These are phyloP conservation scores for Mercurialis annua DNA, from an alignment of 345 rosid species.

Conservation along the genomic window DNA sequence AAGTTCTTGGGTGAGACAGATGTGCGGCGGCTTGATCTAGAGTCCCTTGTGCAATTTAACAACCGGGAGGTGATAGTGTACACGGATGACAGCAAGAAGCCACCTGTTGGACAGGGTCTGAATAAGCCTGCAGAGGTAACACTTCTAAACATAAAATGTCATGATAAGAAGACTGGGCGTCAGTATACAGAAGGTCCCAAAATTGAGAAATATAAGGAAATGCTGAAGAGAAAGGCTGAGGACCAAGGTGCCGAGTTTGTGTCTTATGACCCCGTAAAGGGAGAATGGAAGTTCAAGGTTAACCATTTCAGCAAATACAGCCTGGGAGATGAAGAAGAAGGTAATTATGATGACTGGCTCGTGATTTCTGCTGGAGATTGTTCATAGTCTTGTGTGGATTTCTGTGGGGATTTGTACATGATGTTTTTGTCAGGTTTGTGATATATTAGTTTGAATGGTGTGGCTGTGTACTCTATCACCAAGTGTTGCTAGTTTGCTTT, in stretches of 20 bases:
- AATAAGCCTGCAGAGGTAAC: slow-evolving; percentile 96
- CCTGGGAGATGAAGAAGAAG: slow-evolving; percentile 47
- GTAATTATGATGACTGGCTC: slow-evolving; percentile 4
- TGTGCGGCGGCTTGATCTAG: slow-evolving; percentile 76
- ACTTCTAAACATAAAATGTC: slow-evolving; percentile 84
- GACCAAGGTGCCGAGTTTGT: slow-evolving; percentile 89
- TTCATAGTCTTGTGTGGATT: slow-evolving; percentile 15
- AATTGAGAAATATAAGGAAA: slow-evolving; percentile 72
- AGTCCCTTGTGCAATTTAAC: slow-evolving; percentile 74
- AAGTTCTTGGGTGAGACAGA: slow-evolving; percentile 88
- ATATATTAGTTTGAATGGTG: slow-evolving; percentile 3
- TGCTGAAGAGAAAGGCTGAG: slow-evolving; percentile 78
- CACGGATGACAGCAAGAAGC: slow-evolving; percentile 86
- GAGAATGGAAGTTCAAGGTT: slow-evolving; percentile 92
- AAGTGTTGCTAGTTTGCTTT: neutral
- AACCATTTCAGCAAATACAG: slow-evolving; percentile 71
- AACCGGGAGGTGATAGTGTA: slow-evolving; percentile 93
- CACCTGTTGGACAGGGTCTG: slow-evolving; percentile 87
- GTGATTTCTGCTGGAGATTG: slow-evolving; percentile 13
- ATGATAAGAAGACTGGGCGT: slow-evolving; percentile 65
- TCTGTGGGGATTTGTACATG: slow-evolving; percentile 5
- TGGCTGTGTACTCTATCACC: slow-evolving; percentile 13
- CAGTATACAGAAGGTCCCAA: slow-evolving; percentile 67
- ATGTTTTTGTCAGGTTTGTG: neutral
- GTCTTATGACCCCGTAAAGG: slow-evolving; percentile 70